These are phyloP conservation scores for Corynespora cassiicola DNA, from an alignment of 2,329 filamentous ascomycete genomes.

Conservation along the genomic window DNA sequence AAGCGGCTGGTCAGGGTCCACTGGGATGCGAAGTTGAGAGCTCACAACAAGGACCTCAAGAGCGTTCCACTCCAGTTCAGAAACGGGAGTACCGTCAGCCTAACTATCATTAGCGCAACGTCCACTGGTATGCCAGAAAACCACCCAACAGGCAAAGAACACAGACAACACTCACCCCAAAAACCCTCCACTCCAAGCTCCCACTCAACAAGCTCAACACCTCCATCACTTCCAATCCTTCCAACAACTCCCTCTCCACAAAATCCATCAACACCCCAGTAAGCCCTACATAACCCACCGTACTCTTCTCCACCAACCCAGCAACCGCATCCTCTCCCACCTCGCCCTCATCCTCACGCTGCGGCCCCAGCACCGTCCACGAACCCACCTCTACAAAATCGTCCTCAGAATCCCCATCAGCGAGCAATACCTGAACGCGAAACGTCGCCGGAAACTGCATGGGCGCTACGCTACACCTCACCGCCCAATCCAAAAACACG, in stretches of 20 bases:
- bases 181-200: slow-evolving; percentile 35
- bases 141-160: background rate
- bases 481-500: no score
- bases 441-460: slow-evolving; percentile 22
- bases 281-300: no score
- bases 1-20: slow-evolving; percentile 17
- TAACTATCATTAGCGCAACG: slow-evolving; percentile 15
- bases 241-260: no score
- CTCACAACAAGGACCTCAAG: slow-evolving; percentile 26
- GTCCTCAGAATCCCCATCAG: slow-evolving; percentile 22
- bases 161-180: slow-evolving; percentile 20
- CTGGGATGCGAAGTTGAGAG: slow-evolving; percentile 21
- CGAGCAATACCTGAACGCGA: slow-evolving; percentile 28
- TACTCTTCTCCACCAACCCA: no score
- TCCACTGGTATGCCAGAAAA: no score
- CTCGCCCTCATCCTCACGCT: no score
- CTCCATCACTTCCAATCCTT: no score
- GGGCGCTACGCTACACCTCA: no score
- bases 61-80: slow-evolving; percentile 11
- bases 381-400: slow-evolving; percentile 23
- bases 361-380: slow-evolving; percentile 34
- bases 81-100: slow-evolving; percentile 20
- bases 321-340: no score
- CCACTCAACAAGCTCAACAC: no score
- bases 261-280: no score